Base-by-base conservation (phyloP, 352 stramenopile species). In the Phytopythium oedochilum region DNA sequence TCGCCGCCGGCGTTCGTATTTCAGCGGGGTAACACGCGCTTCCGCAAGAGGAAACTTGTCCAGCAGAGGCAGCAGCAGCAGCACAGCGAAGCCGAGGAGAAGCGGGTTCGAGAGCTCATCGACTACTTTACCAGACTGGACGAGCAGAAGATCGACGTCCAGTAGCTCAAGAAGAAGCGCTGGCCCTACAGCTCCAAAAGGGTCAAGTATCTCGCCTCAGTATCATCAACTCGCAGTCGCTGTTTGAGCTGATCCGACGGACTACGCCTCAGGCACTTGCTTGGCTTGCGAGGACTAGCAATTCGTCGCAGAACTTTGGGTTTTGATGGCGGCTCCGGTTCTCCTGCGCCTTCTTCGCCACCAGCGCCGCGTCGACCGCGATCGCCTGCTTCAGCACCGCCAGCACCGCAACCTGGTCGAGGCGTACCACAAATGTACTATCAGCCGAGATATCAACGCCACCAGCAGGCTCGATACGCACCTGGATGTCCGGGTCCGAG, bases 401-500 rank as follows among this genome's bases (percentile, higher is more conserved):
- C 6, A 89, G 70, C 28, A 92, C 83, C 31, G 84, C 80, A 22
- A 77, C 68, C 80, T 92, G 55, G 18, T 34, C 49, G 20, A 5
- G 20, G n/a, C 22, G 3, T 4, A 15, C 34, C 23, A 25, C 23
- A 2, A 45, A 17, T 7, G 22, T 18, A 25, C 11, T 10, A 14
- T 29, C 40, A 46, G 9, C 20, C 6, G 31, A 8, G 22, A 18
- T 2, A 9, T 17, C 35, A 57, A 18, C 43, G 25, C 3, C 47
- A 7, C 18, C 55, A 23, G 10, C 40, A 52, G 22, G 8, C 32
- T 10, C 38, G 42, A 45, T 29, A 57, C 61, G 29, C 60, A 89
- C 82, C 74, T 96, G 86, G 23, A 97, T 96, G 32, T 80, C 73
- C 20, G 70, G 61, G 23, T 97, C 89, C 2, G 86, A 75, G 59